These are phyloP conservation scores for Turritis glabra DNA, from an alignment of 345 rosid species.

Conservation along the genomic window DNA sequence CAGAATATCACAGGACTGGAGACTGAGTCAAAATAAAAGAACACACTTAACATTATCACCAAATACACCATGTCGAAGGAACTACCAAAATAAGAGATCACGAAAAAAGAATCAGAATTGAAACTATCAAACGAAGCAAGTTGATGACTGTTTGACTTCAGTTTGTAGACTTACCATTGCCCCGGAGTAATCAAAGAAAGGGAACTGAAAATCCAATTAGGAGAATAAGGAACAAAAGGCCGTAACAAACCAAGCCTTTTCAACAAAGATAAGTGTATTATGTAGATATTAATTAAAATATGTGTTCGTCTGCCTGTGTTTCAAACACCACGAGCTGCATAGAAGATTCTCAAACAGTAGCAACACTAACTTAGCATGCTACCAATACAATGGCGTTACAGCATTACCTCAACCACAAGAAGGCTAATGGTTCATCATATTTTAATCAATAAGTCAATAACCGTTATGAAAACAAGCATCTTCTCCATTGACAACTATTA, in stretches of 20 bases:
- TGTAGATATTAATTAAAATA: not conserved
- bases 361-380: not conserved
- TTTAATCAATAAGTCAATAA: not conserved
- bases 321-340: not conserved
- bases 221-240: not conserved
- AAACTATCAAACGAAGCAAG: no score
- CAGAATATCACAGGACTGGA: not conserved
- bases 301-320: not conserved
- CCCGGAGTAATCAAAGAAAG: no score
- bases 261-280: not conserved
- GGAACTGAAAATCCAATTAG: not conserved
- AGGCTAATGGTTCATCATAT: not conserved
- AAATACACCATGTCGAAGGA: no score
- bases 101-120: no score
- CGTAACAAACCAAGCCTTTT: not conserved
- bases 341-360: not conserved
- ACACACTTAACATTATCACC: not conserved
- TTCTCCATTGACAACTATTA: not conserved
- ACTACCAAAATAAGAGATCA: no score
- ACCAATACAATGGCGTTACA: not conserved
- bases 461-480: not conserved
- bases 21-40: not conserved
- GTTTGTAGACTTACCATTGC: no score
- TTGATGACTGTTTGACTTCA: no score
- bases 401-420: conserved; percentile 18